phyloP scores from a whole-genome alignment of 805 yeast species.

The Komagataella phaffii region DNA sequence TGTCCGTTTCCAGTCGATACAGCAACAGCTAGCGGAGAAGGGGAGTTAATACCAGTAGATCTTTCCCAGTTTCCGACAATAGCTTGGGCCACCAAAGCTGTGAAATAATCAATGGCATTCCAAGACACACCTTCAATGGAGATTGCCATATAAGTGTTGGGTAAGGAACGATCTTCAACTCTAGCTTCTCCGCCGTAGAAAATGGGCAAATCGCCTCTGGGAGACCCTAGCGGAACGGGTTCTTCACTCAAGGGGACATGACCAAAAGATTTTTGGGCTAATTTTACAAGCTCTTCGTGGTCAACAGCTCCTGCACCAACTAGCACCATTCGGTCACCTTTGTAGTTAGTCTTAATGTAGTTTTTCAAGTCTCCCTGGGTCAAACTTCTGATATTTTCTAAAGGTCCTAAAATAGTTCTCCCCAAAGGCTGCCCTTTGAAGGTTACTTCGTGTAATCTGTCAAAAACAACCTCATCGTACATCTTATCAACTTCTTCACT shows the following conservation, averaged over 20 bases:
- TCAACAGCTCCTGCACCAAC: slow-evolving; percentile 93
- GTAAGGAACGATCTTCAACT: slow-evolving; percentile 69
- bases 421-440: slow-evolving; percentile 89
- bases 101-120: slow-evolving; percentile 91
- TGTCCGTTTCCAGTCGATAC: slow-evolving; percentile 30
- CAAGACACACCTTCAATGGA: slow-evolving; percentile 98
- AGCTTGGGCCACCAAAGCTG: slow-evolving; percentile 93
- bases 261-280: slow-evolving; percentile 69
- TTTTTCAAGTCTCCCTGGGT: slow-evolving; percentile 60
- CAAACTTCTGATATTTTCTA: slow-evolving; percentile 74
- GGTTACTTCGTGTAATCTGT: slow-evolving; percentile 87
- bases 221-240: slow-evolving; percentile 61
- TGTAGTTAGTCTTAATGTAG: slow-evolving; percentile 78
- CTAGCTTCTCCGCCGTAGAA: slow-evolving; percentile 82
- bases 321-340: slow-evolving; percentile 95
- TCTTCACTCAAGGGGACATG: slow-evolving; percentile 40
- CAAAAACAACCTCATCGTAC: slow-evolving; percentile 97
- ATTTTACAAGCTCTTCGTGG: slow-evolving; percentile 68
- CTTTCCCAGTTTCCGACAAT: slow-evolving; percentile 97
- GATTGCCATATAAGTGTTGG: slow-evolving; percentile 82
- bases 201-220: slow-evolving; percentile 59
- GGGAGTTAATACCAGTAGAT: slow-evolving; percentile 70
- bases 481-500: slow-evolving; percentile 96
- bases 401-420: slow-evolving; percentile 91
- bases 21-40: slow-evolving; percentile 71